These are phyloP conservation scores for Bassia scoparia DNA, from an alignment of 148 eudicot species.

Conservation along the genomic window DNA sequence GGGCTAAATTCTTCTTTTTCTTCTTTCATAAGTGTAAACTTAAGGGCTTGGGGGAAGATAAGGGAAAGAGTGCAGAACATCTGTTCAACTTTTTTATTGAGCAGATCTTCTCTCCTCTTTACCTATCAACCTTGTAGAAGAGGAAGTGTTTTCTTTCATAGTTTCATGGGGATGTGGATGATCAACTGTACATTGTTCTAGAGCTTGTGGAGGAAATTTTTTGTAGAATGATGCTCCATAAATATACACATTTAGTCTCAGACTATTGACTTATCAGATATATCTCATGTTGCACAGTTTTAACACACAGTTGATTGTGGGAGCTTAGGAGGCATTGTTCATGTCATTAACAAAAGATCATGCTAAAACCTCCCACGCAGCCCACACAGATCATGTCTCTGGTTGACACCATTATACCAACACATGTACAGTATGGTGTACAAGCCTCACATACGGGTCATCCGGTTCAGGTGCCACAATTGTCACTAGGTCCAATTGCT, in stretches of 20 bases:
- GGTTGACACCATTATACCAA: too few relatives aligned
- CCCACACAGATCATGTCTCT: too few relatives aligned
- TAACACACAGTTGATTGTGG: too few relatives aligned
- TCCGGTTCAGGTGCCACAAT: too few relatives aligned
- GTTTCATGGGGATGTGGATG: background rate
- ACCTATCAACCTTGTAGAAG: background rate
- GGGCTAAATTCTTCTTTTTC: background rate
- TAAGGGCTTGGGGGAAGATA: conserved; percentile 1
- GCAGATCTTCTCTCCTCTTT: conserved; percentile 11
- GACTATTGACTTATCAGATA: too few relatives aligned
- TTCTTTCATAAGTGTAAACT: conserved; percentile 6
- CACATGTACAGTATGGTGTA: too few relatives aligned
- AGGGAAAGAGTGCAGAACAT: conserved; percentile 10
- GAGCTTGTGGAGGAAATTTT: background rate
- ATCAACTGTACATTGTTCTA: background rate
- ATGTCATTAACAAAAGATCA: too few relatives aligned
- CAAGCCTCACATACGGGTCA: too few relatives aligned
- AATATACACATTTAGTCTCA: background rate
- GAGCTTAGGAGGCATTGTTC: too few relatives aligned
- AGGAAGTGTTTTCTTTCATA: background rate
- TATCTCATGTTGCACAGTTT: too few relatives aligned
- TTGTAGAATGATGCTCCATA: background rate
- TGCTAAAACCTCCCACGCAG: too few relatives aligned
- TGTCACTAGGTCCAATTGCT: too few relatives aligned
- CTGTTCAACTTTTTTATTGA: conserved; percentile 6